Conservation (phyloP, 148 eudicot species). For the Polygonum maritimum region DNA sequence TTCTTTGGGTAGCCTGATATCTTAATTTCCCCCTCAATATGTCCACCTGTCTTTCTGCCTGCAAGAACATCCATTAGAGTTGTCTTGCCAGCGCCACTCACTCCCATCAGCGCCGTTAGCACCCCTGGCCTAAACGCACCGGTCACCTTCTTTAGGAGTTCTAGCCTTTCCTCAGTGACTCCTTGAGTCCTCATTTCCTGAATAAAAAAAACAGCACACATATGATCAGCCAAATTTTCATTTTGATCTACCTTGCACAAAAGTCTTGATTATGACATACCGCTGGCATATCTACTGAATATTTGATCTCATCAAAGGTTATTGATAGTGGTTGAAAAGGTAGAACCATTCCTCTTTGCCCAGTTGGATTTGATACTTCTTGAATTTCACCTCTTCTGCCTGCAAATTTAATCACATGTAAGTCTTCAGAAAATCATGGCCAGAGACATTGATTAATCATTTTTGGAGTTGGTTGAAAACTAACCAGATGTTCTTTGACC, state of each 20-base stretch:
- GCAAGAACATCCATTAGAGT: slow-evolving; percentile 14
- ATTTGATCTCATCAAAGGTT: slow-evolving; percentile 12
- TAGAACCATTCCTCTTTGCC: slow-evolving; percentile 11
- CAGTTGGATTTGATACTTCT: neutral
- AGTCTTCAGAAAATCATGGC: neutral
- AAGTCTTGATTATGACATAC: neutral
- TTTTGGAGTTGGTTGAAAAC: neutral
- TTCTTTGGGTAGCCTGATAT: slow-evolving; percentile 13
- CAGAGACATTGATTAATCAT: neutral
- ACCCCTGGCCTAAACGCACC: slow-evolving; percentile 59
- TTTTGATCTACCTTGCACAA: neutral
- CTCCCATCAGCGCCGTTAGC: slow-evolving; percentile 20
- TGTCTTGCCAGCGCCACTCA: slow-evolving; percentile 16
- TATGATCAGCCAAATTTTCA: neutral
- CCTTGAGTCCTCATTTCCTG: slow-evolving; percentile 32
- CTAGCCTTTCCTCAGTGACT: slow-evolving; percentile 32
- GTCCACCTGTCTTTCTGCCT: slow-evolving; percentile 15
- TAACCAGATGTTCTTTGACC: neutral
- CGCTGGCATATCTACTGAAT: slow-evolving; percentile 16
- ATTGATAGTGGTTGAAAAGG: slow-evolving; percentile 11
- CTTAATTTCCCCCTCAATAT: slow-evolving; percentile 7
- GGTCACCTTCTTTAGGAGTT: slow-evolving; percentile 43
- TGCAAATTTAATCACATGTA: neutral
- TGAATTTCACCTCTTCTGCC: slow-evolving; percentile 5
- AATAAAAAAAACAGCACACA: neutral